Evolutionary conservation across 495 filamentous ascomycete species (phyloP).

Genomic region (Penicillium maclennaniae): DNA sequence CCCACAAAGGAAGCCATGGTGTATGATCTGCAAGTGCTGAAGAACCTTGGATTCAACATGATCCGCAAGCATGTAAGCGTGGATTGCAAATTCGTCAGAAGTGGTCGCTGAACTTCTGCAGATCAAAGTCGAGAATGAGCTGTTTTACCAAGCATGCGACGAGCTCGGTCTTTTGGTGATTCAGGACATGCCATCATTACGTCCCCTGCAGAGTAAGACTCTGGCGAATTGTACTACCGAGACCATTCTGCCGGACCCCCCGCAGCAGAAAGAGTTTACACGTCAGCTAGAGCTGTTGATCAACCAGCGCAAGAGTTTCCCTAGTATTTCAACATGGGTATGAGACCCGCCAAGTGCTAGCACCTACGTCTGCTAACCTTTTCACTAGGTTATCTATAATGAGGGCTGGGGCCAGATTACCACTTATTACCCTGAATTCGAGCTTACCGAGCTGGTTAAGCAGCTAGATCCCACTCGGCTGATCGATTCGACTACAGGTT

Average conservation of each 20-base stretch:
- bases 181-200: conserved; percentile 65
- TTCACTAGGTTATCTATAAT: conserved; percentile 60
- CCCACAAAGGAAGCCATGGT: conserved; percentile 62
- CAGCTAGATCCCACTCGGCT: conserved; percentile 58
- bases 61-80: conserved; percentile 60
- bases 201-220: conserved; percentile 23
- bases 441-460: conserved; percentile 49
- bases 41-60: conserved; percentile 63
- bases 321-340: conserved; percentile 55
- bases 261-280: conserved; percentile 56
- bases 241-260: conserved; percentile 37
- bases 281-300: conserved; percentile 60
- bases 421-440: conserved; percentile 49
- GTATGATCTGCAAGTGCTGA: conserved; percentile 57
- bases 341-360: background rate
- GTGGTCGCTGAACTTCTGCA: conserved; percentile 15
- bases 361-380: too few species aligned
- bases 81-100: background rate
- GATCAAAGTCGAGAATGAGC: conserved; percentile 65
- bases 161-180: conserved; percentile 59
- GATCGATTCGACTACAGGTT: conserved; percentile 57
- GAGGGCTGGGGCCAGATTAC: conserved; percentile 65
- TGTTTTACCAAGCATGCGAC: conserved; percentile 65
- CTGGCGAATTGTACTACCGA: conserved; percentile 4
- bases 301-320: conserved; percentile 58